Base-by-base conservation (phyloP, 2,329 filamentous ascomycete species). In the Penicillium sp. region DNA sequence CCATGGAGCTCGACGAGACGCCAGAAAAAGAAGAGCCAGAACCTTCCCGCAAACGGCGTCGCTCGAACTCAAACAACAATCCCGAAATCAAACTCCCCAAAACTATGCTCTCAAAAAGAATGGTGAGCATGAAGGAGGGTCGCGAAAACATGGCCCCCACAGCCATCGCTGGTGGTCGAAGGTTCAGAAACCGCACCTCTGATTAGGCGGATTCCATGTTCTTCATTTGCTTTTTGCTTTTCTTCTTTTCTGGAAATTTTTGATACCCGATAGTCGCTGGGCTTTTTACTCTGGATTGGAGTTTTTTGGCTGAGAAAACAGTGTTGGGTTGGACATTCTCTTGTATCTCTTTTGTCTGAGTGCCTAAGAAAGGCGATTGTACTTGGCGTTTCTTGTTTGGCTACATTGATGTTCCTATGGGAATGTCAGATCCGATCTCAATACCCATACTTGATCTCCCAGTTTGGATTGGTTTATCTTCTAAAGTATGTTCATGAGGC, bases 51-150 rank as follows among this genome's bases (percentile, higher is more conserved):
- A 68, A 74, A 61, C 63, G 71, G 52, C 61, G 66, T 53, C 60
- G 69, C 60, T 66, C 73, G 42, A 58, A 66, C 51, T 65, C 66
- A 11, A 62, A 61, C 11, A 53, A 51, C 24, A 59, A 62, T 0
- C 57, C 63, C 8, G 74, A 73, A 13, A 73, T 68, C 26, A 80
- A 78, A 50, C 61, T 78, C n/a, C 76, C 76, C 4, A 71, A 76
- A 31, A 80, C 74, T 53, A 66, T 70, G 59, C 62, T 69, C 5
- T 72, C 73, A 34, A 76, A 75, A 55, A 66, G 65, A 29, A 72
- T 71, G 64, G 66, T 72, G 20, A 66, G 74, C n/a, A 70, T 74
- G 51, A 66, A 74, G 56, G 76, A 78, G 52, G 78, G 78, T 3
- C 72, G 76, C 42, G 78, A 81, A 61, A 80, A 81, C 59, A 61